Base-by-base conservation (phyloP, 495 filamentous ascomycete species). In the Trichoderma reesei region DNA sequence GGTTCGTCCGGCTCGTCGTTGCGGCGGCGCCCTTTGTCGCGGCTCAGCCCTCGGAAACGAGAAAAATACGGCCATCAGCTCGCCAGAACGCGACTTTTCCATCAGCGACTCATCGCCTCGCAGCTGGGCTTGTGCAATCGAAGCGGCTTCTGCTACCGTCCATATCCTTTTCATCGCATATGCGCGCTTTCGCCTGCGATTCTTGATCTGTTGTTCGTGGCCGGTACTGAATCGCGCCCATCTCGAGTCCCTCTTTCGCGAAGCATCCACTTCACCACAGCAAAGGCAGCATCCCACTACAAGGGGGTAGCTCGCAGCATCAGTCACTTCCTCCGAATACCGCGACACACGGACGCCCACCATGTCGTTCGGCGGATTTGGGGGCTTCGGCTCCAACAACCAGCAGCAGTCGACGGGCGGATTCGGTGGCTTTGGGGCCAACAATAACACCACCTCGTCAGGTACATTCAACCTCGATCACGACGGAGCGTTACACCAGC, bases 331-430 rank as follows among this genome's bases (percentile, higher is more conserved):
- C 51, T 56, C 51, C 51, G 10, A 56, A 36, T 7, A 56, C 51
- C 51, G 51, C 51, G 51, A 56, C 34, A 56, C 26, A 56, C 51
- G 51, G 11, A 56, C 51, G 51, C 51, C 51, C 51, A 56, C 34
- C 73, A 83, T 83, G 75, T 77, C 78, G 65, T 82, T 82, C 68
- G 75, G 78, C 69, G 74, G 74, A 66, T 74, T 78, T 65, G 72
- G 73, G 26, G 79, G 82, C 69, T 88, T 88, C 73, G 85, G 86
- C 70, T 78, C 82, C 68, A 68, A 68, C 59, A 83, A 79, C 66
- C 84, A 84, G 69, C 75, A 81, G 44, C 80, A 83, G 71, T 76
- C 81, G 66, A 80, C 78, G 63, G 78, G 78, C 66, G 82, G 79
- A 64, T 88, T 81, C 68, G 74, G 73, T 61, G 78, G 78, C 26